These are phyloP conservation scores for Aureobasidium melanogenum DNA, from an alignment of 2,329 filamentous ascomycete species.

Conservation along the genomic window DNA sequence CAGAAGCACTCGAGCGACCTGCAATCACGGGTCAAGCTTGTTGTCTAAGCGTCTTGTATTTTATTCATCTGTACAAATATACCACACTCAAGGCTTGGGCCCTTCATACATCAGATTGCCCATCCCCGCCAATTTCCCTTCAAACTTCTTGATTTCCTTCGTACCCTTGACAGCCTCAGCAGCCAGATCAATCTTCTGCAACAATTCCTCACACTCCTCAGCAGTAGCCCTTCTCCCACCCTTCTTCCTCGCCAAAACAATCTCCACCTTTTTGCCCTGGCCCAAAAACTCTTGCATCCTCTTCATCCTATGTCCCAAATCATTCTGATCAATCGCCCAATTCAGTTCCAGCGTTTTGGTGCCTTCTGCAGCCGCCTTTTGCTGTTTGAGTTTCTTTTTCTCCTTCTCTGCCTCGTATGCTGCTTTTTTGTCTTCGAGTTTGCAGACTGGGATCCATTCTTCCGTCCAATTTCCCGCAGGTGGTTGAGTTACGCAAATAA, in stretches of 20 bases:
- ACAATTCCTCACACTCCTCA: constrained; percentile 52
- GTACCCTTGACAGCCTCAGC: constrained; percentile 35
- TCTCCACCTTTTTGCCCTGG: constrained; percentile 67
- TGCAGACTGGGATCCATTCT: constrained; percentile 57
- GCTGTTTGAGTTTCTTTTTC: constrained; percentile 32
- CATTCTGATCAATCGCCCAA: constrained; percentile 73
- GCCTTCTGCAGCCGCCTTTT: constrained; percentile 35
- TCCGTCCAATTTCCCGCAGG: constrained; percentile 13
- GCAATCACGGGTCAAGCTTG: neutral
- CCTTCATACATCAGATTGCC: constrained; percentile 40
- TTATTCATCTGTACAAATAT: neutral
- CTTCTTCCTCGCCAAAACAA: constrained; percentile 61
- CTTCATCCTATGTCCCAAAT: constrained; percentile 63
- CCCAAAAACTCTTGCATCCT: constrained; percentile 59
- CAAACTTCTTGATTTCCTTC: constrained; percentile 37
- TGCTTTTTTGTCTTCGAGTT: constrained; percentile 53
- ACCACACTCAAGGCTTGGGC: neutral
- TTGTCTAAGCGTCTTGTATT: neutral
- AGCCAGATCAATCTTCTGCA: constrained; percentile 42
- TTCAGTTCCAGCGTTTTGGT: constrained; percentile 79
- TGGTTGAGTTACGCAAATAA: constrained; percentile 40
- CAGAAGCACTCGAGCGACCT: constrained; percentile 59
- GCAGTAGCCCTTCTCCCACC: constrained; percentile 50
- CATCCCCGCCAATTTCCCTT: constrained; percentile 38
- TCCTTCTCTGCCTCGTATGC: constrained; percentile 38